Evolutionary conservation across 306 rosid genomes (phyloP).

Genomic region (Cucurbita argyrosperma): DNA sequence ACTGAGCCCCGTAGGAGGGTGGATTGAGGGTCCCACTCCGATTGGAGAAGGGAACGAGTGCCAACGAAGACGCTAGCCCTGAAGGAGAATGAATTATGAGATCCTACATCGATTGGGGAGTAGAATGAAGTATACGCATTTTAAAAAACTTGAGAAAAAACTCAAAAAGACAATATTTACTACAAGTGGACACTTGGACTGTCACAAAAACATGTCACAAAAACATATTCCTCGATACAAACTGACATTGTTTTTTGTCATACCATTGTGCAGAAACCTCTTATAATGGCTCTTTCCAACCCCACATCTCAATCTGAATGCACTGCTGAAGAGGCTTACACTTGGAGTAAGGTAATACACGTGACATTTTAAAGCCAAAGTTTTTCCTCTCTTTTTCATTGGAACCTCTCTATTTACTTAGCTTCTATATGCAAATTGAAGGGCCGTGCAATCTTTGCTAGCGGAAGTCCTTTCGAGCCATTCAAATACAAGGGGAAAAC

Average conservation of each 20-base stretch:
- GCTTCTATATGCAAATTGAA: constrained; percentile 7
- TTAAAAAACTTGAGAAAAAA: no score
- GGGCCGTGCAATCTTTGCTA: constrained; percentile 88
- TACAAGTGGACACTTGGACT: no score
- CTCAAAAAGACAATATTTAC: no score
- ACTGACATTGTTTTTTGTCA: background rate
- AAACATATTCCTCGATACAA: background rate
- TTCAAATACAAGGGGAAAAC: constrained; percentile 57
- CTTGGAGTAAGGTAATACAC: constrained; percentile 55
- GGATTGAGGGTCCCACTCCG: no score
- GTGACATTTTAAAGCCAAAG: background rate
- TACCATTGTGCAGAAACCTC: constrained; percentile 48
- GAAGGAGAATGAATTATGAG: no score
- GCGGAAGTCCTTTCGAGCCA: constrained; percentile 93
- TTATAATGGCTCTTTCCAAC: constrained; percentile 83
- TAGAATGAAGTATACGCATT: no score
- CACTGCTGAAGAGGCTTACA: constrained; percentile 86
- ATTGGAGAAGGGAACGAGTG: no score
- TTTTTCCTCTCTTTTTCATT: background rate
- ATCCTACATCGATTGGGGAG: no score
- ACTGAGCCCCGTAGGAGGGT: no score
- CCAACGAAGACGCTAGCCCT: no score
- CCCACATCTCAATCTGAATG: constrained; percentile 91
- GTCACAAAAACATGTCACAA: background rate
- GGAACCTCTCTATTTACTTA: background rate